phyloP scores from a whole-genome alignment of 2,329 filamentous ascomycete species.

The Graphilbum sp. region DNA sequence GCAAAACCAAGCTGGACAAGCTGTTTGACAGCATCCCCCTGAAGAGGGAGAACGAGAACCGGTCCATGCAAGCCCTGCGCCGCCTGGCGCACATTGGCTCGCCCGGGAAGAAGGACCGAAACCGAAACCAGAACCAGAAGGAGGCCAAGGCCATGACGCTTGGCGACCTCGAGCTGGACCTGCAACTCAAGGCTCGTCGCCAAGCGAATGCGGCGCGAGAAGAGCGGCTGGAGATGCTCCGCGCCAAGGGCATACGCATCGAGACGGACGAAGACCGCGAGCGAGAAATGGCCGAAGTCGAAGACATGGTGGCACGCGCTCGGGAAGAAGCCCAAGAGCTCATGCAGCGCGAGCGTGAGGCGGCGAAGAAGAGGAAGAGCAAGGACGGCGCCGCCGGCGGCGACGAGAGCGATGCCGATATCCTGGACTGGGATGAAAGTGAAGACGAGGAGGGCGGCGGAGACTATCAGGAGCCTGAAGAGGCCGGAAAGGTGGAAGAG shows the following conservation, averaged over 20 bases:
- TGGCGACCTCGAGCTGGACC: slow-evolving; percentile 35
- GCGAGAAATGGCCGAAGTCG: slow-evolving; percentile 64
- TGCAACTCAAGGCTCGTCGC: slow-evolving; percentile 53
- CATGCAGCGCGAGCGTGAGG: slow-evolving; percentile 58
- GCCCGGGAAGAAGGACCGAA: slow-evolving; percentile 29
- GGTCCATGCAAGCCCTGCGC: slow-evolving; percentile 51
- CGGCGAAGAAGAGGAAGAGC: slow-evolving; percentile 48
- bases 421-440: slow-evolving; percentile 19
- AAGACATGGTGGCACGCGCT: slow-evolving; percentile 76
- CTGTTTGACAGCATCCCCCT: slow-evolving; percentile 55
- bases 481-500: slow-evolving; percentile 5
- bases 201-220: slow-evolving; percentile 68
- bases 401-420: slow-evolving; percentile 23
- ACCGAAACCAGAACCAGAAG: neutral
- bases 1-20: slow-evolving; percentile 36
- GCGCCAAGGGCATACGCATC: slow-evolving; percentile 63
- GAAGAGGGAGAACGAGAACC: slow-evolving; percentile 44
- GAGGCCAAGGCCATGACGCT: slow-evolving; percentile 22
- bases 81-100: slow-evolving; percentile 56
- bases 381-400: slow-evolving; percentile 15
- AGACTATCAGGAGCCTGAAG: too few species aligned
- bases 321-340: slow-evolving; percentile 66
- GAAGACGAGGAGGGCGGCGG: slow-evolving; percentile 25
- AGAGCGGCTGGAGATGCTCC: slow-evolving; percentile 59
- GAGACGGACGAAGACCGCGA: slow-evolving; percentile 79